A percentile compares a stretch with the other conserved stretches of the same genome.
Conservation (phyloP, 805 yeast species). For the Phaffomyces antillensis region DNA sequence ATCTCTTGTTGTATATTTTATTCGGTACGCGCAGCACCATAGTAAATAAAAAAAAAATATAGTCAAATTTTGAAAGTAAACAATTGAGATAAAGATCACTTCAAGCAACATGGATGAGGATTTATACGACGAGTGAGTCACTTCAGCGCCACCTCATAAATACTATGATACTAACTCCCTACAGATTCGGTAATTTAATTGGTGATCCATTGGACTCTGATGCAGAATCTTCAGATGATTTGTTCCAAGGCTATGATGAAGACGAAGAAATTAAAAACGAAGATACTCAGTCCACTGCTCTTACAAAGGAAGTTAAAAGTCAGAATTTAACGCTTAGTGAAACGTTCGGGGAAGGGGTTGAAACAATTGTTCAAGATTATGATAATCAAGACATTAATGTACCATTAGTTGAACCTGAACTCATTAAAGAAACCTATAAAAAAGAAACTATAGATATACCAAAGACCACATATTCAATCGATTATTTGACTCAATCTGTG, state of each 20-base stretch:
- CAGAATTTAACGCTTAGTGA: slow-evolving; percentile 36
- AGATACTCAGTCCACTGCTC: slow-evolving; percentile 21
- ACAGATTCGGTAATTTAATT: slow-evolving; percentile 56
- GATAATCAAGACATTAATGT: slow-evolving; percentile 46
- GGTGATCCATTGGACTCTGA: slow-evolving; percentile 46
- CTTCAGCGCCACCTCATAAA: too few relatives aligned
- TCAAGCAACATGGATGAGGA: slow-evolving; percentile 43
- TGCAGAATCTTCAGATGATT: slow-evolving; percentile 28
- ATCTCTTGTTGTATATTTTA: background rate
- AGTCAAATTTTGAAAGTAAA: background rate
- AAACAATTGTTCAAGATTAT: slow-evolving; percentile 49
- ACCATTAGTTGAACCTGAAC: slow-evolving; percentile 58
- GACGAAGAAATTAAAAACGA: slow-evolving; percentile 13
- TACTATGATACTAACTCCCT: background rate
- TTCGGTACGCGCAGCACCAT: background rate
- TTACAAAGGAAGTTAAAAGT: slow-evolving; percentile 39
- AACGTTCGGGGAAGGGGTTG: slow-evolving; percentile 57
- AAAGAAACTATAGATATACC: slow-evolving; percentile 54
- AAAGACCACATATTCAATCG: slow-evolving; percentile 49
- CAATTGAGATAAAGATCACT: background rate
- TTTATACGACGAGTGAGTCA: slow-evolving; percentile 61
- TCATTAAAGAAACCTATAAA: slow-evolving; percentile 32
- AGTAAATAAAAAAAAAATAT: background rate
- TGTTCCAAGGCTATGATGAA: slow-evolving; percentile 17
- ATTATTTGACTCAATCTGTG: slow-evolving; percentile 48